phyloP scores from a whole-genome alignment of 2,329 filamentous ascomycete genomes.

The Sporothrix schenckii region DNA sequence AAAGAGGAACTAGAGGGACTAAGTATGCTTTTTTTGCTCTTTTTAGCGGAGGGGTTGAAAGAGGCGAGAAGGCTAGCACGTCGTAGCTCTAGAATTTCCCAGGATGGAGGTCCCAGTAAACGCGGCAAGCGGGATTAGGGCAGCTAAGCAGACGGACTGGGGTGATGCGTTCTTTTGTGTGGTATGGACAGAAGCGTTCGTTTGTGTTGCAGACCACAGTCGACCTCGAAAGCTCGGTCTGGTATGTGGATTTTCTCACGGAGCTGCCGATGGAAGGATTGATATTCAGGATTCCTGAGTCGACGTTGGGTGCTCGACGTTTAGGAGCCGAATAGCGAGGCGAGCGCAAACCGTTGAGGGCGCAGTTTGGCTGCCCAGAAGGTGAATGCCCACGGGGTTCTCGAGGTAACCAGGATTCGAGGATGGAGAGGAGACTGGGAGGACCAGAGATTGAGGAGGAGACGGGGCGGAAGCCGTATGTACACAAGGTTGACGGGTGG shows the following conservation, averaged over 20 bases:
- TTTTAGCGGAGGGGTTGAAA: conserved; percentile 21
- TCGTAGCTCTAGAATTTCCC: conserved; percentile 24
- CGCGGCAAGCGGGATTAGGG: conserved; percentile 21
- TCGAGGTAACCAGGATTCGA: not conserved
- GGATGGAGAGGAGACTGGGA: not conserved
- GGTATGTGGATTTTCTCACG: not conserved
- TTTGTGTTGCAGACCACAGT: not conserved
- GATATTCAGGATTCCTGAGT: not conserved
- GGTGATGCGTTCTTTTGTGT: conserved; percentile 17
- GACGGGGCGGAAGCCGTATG: not conserved
- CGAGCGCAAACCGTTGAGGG: not conserved
- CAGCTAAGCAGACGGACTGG: not conserved
- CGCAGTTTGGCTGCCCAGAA: not conserved
- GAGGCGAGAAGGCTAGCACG: conserved; percentile 19
- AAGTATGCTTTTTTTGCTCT: not conserved
- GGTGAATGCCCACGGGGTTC: not conserved
- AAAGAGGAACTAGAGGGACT: not conserved
- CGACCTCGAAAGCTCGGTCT: not conserved
- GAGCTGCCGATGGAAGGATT: conserved; percentile 2
- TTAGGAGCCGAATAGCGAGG: not conserved
- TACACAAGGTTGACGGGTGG: not conserved
- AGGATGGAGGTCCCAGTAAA: conserved; percentile 16
- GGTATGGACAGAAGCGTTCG: not conserved
- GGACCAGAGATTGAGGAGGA: not conserved
- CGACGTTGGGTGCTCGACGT: not conserved